Evolutionary conservation across 208 protist genomes (phyloP).

Genomic region (Crithidia acanthocephali): DNA sequence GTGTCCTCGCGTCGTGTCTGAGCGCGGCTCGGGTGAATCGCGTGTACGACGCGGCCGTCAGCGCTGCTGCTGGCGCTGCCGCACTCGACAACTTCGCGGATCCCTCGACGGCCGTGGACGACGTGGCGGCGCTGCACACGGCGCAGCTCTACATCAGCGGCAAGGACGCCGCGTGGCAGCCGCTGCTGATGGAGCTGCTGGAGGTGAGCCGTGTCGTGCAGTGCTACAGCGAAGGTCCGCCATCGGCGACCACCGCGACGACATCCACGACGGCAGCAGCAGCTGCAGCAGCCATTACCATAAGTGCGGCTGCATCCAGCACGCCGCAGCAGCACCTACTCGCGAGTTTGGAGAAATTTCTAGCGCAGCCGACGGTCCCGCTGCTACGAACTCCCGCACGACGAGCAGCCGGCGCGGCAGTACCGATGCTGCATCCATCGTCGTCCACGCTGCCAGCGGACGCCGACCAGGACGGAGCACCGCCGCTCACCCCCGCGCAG

Average conservation of each 20-base stretch:
- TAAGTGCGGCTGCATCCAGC: not conserved
- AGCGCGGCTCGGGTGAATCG: slow-evolving; percentile 10
- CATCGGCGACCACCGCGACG: not conserved
- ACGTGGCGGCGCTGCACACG: slow-evolving; percentile 43
- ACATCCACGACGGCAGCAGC: slow-evolving; percentile 1
- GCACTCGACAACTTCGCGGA: too few species aligned
- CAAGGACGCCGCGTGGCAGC: slow-evolving; percentile 78
- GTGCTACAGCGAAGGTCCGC: slow-evolving; percentile 63
- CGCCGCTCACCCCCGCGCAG: slow-evolving; percentile 17
- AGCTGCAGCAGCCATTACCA: not conserved
- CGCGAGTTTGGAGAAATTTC: slow-evolving; percentile 38
- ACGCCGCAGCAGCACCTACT: slow-evolving; percentile 39
- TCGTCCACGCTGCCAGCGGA: too few species aligned
- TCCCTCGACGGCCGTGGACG: slow-evolving; percentile 27
- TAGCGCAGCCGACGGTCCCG: slow-evolving; percentile 28
- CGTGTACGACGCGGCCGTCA: slow-evolving; percentile 23
- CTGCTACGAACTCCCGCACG: slow-evolving; percentile 5
- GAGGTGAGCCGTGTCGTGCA: slow-evolving; percentile 69
- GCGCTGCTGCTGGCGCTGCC: not conserved
- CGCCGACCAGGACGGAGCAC: too few species aligned
- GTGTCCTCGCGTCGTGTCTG: slow-evolving; percentile 9
- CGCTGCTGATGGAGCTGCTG: slow-evolving; percentile 66
- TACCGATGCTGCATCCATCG: not conserved
- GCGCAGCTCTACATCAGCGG: slow-evolving; percentile 68
- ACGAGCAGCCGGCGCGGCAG: too few species aligned